A percentile compares a stretch with the other conserved stretches of the same genome.
Evolutionary conservation across 164 flowering plant genomes (phyloP).

Genomic region (Vitis rupestris): DNA sequence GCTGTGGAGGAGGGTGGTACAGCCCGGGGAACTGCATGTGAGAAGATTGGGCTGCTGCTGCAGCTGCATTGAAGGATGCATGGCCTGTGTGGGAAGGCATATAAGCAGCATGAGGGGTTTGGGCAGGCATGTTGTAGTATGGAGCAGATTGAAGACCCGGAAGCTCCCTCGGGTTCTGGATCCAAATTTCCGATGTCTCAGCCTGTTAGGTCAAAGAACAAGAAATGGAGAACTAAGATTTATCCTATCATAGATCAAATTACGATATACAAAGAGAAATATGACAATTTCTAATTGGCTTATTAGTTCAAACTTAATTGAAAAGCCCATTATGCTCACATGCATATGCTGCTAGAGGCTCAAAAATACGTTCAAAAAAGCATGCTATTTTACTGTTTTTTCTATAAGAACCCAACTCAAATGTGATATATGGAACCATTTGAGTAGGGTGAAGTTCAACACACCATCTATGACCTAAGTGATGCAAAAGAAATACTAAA

Average conservation of each 20-base stretch:
- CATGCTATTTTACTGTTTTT: too few species aligned
- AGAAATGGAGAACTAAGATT: background rate
- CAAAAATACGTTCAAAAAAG: too few species aligned
- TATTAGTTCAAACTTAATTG: too few species aligned
- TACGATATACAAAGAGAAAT: too few species aligned
- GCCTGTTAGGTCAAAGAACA: conserved; percentile 46
- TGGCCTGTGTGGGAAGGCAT: conserved; percentile 80
- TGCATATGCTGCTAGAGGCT: too few species aligned
- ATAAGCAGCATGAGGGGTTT: conserved; percentile 76
- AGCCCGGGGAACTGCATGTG: conserved; percentile 82
- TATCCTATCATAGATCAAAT: background rate
- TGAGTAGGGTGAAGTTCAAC: too few species aligned
- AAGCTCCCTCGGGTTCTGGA: conserved; percentile 77
- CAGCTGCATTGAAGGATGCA: conserved; percentile 66
- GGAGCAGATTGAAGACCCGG: conserved; percentile 69
- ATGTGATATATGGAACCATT: too few species aligned
- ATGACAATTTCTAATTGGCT: too few species aligned
- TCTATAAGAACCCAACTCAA: too few species aligned
- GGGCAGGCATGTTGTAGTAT: conserved; percentile 79
- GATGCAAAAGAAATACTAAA: background rate
- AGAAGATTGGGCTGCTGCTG: conserved; percentile 59
- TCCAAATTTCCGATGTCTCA: conserved; percentile 86
- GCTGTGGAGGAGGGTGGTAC: conserved; percentile 65
- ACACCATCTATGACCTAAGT: too few species aligned
- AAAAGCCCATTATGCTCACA: too few species aligned